Base-by-base conservation (phyloP, 2,329 filamentous ascomycete genomes). In the Pseudogymnoascus sp. region DNA sequence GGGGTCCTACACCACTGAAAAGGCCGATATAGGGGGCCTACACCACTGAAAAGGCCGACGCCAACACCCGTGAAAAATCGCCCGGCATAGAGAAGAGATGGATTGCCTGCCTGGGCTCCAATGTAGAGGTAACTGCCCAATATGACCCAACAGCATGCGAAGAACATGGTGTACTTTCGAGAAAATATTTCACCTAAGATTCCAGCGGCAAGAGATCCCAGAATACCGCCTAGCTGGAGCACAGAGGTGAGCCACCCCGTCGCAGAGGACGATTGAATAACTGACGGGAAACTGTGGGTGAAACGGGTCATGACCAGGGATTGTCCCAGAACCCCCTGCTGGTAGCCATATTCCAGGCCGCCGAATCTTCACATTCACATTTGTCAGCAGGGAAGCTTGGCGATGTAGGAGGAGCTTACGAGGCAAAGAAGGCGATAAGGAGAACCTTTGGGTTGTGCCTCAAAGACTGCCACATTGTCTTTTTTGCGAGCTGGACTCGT, bases 301-400 rank as follows among this genome's bases (percentile, higher is more conserved):
- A 83, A 83, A 8, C 77, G 74, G 7, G 73, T 73, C 80, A 83
- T 84, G 66, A 81, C 79, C 2, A 83, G 73, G 11, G 79, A 80
- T 66, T 82, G 79, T 33, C 80, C 79, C 2, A 84, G 72, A 1
- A 84, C 79, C 59, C 80, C 81, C 67, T 83, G 81, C 63, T 83
- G 80, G 67, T 81, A 82, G 61, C 80, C 80, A 76, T 80, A 82
- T 63, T 79, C 76, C 55, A 82, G 78, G 22, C 80, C 79, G 63
- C 79, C 79, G 22, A 81, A 76, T n/a, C 78, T 80, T 38, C 55
- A 12, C 14, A 19, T 3, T 2, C 11, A 62, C 36, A 14, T 52
- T 23, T 60, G 8, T 35, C 9, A 19, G 60, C 2, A 30, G 14
- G 33, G 22, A 5, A 23, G 7, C 33, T 42, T 16, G n/a, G 35